phyloP scores from a whole-genome alignment of 2,329 filamentous ascomycete genomes.

The Phialophora chinensis region DNA sequence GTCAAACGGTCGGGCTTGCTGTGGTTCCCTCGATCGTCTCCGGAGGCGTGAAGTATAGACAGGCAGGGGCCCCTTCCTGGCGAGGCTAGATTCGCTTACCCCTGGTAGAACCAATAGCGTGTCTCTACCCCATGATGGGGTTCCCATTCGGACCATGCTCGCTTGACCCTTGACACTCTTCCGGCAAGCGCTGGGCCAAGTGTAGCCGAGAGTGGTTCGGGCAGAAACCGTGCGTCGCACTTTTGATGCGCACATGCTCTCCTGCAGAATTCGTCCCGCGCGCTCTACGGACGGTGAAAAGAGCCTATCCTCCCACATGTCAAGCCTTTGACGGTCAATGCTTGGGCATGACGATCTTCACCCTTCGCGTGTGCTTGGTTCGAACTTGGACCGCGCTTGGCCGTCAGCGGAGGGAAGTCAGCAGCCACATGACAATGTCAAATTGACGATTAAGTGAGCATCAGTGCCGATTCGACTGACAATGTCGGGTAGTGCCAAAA shows the following conservation, averaged over 20 bases:
- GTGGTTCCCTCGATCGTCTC: neutral
- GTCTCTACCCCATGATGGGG: neutral
- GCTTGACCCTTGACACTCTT: neutral
- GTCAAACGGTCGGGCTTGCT: neutral
- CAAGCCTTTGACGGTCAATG: neutral
- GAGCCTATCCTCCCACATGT: neutral
- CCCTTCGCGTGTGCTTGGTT: neutral
- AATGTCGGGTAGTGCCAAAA: too few relatives aligned
- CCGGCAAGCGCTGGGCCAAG: neutral
- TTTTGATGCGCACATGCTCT: neutral
- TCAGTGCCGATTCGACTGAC: neutral
- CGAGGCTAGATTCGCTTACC: slow-evolving; percentile 17
- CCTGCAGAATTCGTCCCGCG: neutral
- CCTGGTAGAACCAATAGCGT: neutral
- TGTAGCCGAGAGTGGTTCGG: neutral
- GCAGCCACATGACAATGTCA: neutral
- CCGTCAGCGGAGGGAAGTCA: neutral
- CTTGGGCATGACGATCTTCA: neutral
- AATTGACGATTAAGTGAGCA: neutral
- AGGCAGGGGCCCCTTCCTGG: neutral
- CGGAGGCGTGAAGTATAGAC: slow-evolving; percentile 9
- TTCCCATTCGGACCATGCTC: neutral
- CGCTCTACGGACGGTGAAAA: neutral
- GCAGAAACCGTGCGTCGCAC: too few relatives aligned
- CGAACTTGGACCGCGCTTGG: neutral